Percentiles rank a stretch among this genome's conserved stretches.
phyloP scores from a whole-genome alignment of 192 early-diverging fungal genomes.

The Linnemannia schmuckeri region DNA sequence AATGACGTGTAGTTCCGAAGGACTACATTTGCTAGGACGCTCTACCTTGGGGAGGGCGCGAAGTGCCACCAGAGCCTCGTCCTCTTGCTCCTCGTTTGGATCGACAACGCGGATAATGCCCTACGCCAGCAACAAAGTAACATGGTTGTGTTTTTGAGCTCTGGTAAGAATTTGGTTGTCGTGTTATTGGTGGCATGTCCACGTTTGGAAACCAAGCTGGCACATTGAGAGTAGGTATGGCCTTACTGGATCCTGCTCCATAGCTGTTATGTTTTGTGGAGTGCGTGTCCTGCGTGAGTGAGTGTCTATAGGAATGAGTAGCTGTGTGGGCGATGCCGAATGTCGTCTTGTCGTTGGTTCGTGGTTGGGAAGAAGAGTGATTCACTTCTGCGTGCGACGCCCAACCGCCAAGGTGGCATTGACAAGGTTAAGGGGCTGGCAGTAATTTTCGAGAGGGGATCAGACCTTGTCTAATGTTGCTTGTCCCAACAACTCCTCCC shows the following conservation, averaged over 20 bases:
- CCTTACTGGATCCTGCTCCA: background rate
- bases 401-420: no score
- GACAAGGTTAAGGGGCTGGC: no score
- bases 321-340: background rate
- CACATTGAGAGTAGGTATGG: background rate
- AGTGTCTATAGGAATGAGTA: background rate
- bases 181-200: background rate
- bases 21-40: background rate
- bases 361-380: background rate
- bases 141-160: background rate
- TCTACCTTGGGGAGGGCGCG: conserved; percentile 39
- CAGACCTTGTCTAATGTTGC: no score
- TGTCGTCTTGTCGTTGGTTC: background rate
- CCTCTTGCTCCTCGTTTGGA: conserved; percentile 28
- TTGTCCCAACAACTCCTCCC: no score
- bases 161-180: background rate
- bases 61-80: conserved; percentile 34
- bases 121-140: background rate
- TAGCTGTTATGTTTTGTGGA: background rate
- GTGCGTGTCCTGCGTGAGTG: background rate
- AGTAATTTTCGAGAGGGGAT: no score
- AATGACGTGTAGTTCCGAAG: background rate
- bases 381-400: background rate
- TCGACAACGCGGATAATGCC: conserved; percentile 43
- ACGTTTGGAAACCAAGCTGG: background rate